phyloP scores from a whole-genome alignment of 2,329 filamentous ascomycete genomes.

The Cytospora leucostoma region DNA sequence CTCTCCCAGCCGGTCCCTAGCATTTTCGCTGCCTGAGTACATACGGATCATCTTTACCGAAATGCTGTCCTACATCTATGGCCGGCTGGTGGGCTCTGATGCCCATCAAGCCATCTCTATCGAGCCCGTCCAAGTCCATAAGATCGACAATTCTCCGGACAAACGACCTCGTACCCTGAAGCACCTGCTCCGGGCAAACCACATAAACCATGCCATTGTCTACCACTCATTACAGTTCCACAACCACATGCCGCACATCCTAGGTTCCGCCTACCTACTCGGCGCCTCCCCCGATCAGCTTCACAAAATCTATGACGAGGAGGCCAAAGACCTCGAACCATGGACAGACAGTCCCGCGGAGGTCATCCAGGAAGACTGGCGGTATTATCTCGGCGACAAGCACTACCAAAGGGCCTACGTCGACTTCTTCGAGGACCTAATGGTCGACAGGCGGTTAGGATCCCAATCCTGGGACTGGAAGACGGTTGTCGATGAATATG shows the following conservation, averaged over 20 bases:
- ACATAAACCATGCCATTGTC: constrained; percentile 83
- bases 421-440: constrained; percentile 92
- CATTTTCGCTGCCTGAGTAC: neutral
- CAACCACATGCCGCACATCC: constrained; percentile 81
- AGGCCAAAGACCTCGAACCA: constrained; percentile 69
- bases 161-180: constrained; percentile 82
- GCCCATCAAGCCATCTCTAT: constrained; percentile 52
- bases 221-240: constrained; percentile 74
- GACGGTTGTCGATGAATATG: constrained; percentile 70
- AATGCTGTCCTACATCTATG: constrained; percentile 37
- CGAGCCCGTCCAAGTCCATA: constrained; percentile 70
- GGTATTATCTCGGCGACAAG: constrained; percentile 75
- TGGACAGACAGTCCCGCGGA: constrained; percentile 87
- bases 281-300: constrained; percentile 74
- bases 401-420: constrained; percentile 87
- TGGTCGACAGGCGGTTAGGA: constrained; percentile 56
- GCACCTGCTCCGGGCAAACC: constrained; percentile 88
- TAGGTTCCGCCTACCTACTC: constrained; percentile 83
- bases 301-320: constrained; percentile 77
- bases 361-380: constrained; percentile 81
- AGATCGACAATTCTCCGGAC: constrained; percentile 77
- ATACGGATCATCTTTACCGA: constrained; percentile 27
- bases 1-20: neutral
- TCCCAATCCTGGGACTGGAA: constrained; percentile 78
- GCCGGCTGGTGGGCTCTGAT: constrained; percentile 32